These are phyloP conservation scores for Aspergillus ochraceoroseus DNA, from an alignment of 2,329 filamentous ascomycete species.

Conservation along the genomic window DNA sequence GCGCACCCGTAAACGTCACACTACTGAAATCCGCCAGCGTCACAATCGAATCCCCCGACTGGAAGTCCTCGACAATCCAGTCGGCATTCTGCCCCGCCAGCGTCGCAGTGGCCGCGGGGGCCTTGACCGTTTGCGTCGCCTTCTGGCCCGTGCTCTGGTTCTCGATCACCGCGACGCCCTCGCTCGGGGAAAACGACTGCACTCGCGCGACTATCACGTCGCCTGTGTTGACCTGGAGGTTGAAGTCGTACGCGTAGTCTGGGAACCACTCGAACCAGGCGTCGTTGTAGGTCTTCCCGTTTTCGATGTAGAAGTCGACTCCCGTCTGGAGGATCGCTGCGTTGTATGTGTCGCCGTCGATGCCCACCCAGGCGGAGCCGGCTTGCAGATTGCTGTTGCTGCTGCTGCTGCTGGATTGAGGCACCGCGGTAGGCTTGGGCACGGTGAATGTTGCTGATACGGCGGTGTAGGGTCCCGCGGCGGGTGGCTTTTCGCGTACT, in stretches of 20 bases:
- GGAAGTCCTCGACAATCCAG: slow-evolving; percentile 59
- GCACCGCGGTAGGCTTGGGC: slow-evolving; percentile 46
- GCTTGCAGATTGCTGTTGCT: slow-evolving; percentile 40
- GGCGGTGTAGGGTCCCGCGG: slow-evolving; percentile 47
- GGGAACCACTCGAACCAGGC: slow-evolving; percentile 62
- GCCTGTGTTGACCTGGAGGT: slow-evolving; percentile 44
- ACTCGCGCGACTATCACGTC: slow-evolving; percentile 44
- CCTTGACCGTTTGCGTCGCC: slow-evolving; percentile 50
- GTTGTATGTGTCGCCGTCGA: slow-evolving; percentile 56
- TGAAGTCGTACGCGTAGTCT: slow-evolving; percentile 52
- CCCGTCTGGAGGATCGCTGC: slow-evolving; percentile 55
- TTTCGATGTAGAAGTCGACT: slow-evolving; percentile 51
- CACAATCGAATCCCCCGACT: slow-evolving; percentile 39
- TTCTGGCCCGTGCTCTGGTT: slow-evolving; percentile 51
- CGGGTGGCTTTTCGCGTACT: slow-evolving; percentile 45
- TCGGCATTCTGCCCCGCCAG: slow-evolving; percentile 57
- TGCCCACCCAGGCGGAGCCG: slow-evolving; percentile 57
- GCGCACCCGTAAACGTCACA: slow-evolving; percentile 38
- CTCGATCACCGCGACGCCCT: slow-evolving; percentile 47
- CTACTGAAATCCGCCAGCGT: slow-evolving; percentile 47
- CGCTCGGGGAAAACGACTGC: slow-evolving; percentile 37
- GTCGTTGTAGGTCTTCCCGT: slow-evolving; percentile 44
- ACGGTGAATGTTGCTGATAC: slow-evolving; percentile 48
- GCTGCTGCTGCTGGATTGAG: slow-evolving; percentile 13
- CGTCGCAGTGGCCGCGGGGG: slow-evolving; percentile 36